Percentiles rank a stretch among this genome's conserved stretches.
Evolutionary conservation across 2,329 filamentous ascomycete species (phyloP).

Genomic region (Fusarium buharicum): DNA sequence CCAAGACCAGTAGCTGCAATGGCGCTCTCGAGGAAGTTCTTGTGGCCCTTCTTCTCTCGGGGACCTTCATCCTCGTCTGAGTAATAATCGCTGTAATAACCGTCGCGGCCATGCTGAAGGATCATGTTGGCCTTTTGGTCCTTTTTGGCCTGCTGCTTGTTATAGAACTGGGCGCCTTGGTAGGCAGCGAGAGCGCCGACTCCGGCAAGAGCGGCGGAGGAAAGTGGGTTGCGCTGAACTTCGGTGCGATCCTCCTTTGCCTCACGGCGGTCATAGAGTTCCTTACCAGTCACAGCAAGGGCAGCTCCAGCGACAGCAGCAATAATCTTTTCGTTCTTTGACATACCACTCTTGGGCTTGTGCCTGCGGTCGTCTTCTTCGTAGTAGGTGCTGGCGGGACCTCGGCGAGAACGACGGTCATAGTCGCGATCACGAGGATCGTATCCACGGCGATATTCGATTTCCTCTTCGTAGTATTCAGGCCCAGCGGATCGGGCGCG

Average conservation of each 20-base stretch:
- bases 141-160: conserved; percentile 67
- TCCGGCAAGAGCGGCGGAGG: conserved; percentile 70
- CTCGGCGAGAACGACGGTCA: conserved; percentile 58
- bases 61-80: conserved; percentile 65
- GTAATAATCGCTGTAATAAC: conserved; percentile 64
- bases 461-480: conserved; percentile 65
- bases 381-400: conserved; percentile 61
- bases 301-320: conserved; percentile 73
- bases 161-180: conserved; percentile 71
- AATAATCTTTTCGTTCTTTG: conserved; percentile 73
- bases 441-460: conserved; percentile 61
- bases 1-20: conserved; percentile 71
- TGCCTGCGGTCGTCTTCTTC: conserved; percentile 67
- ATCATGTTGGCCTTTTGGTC: conserved; percentile 65
- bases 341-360: conserved; percentile 60
- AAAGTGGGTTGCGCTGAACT: conserved; percentile 67
- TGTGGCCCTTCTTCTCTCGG: conserved; percentile 69
- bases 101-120: conserved; percentile 65
- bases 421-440: conserved; percentile 57
- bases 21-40: conserved; percentile 71
- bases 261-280: conserved; percentile 71
- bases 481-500: conserved; percentile 73
- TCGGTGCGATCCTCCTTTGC: conserved; percentile 61
- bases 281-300: conserved; percentile 72
- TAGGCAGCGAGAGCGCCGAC: conserved; percentile 73